Conservation (phyloP, 1,139 yeast genomes). For the Pichia cactophila region DNA sequence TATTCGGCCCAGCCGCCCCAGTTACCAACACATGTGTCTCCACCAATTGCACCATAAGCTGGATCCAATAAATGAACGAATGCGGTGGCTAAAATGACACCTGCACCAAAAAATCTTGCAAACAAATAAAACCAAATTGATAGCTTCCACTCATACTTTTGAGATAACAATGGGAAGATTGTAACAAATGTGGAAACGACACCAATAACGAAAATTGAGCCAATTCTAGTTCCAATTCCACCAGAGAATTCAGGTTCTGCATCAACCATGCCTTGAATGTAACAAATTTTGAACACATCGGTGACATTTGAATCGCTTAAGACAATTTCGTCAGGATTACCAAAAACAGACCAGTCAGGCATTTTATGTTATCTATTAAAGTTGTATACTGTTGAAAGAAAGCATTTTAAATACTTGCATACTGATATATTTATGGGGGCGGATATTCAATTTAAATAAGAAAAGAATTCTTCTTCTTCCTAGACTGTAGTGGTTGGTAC, state of each 20-base stretch:
- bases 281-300: conserved; percentile 15
- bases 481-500: not conserved
- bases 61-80: conserved; percentile 80
- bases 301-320: conserved; percentile 12
- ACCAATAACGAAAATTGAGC: conserved; percentile 63
- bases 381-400: not conserved
- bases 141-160: conserved; percentile 44
- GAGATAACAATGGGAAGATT: conserved; percentile 49
- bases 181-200: conserved; percentile 51
- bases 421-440: no score
- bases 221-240: conserved; percentile 55
- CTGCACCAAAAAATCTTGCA: conserved; percentile 84
- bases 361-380: not conserved
- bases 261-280: conserved; percentile 15
- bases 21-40: conserved; percentile 41
- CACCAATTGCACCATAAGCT: conserved; percentile 50
- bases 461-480: not conserved
- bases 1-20: conserved; percentile 33
- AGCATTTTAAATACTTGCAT: no score
- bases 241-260: conserved; percentile 14
- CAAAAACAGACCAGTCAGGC: conserved; percentile 16
- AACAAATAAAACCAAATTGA: conserved; percentile 58
- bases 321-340: conserved; percentile 9
- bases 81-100: conserved; percentile 86
- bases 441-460: not conserved